Percentiles rank a stretch among this genome's conserved stretches.
phyloP scores from a whole-genome alignment of 2,329 filamentous ascomycete genomes.

The Pyrenophora tritici-repentis region DNA sequence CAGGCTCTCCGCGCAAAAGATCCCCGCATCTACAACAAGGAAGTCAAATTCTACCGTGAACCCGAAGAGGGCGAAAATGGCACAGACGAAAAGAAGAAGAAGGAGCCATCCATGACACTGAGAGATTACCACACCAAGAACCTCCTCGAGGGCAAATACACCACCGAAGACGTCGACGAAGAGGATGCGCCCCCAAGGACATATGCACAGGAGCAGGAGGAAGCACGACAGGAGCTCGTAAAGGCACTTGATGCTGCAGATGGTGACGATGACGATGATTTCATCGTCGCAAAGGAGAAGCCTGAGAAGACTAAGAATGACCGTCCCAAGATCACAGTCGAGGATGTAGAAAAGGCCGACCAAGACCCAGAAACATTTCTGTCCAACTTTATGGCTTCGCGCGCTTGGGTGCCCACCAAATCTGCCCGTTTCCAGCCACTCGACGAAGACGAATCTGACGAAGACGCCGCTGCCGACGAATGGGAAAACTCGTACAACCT shows the following conservation, averaged over 20 bases:
- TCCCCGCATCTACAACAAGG: slow-evolving; percentile 83
- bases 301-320: slow-evolving; percentile 34
- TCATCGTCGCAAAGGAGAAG: slow-evolving; percentile 74
- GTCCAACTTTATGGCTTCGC: slow-evolving; percentile 92
- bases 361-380: slow-evolving; percentile 89
- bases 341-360: slow-evolving; percentile 73
- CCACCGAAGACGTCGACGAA: slow-evolving; percentile 58
- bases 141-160: slow-evolving; percentile 72
- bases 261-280: slow-evolving; percentile 60
- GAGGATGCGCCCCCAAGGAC: slow-evolving; percentile 65
- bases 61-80: slow-evolving; percentile 58
- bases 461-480: slow-evolving; percentile 75
- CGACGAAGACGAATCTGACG: slow-evolving; percentile 78
- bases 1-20: slow-evolving; percentile 89
- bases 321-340: slow-evolving; percentile 51
- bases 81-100: slow-evolving; percentile 63
- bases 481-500: slow-evolving; percentile 95
- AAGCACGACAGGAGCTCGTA: slow-evolving; percentile 76
- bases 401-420: slow-evolving; percentile 81
- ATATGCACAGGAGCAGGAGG: slow-evolving; percentile 87
- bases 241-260: slow-evolving; percentile 74
- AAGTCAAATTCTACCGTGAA: slow-evolving; percentile 75
- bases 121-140: slow-evolving; percentile 92
- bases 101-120: slow-evolving; percentile 72
- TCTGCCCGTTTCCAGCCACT: slow-evolving; percentile 75